phyloP scores from a whole-genome alignment of 108 stramenopile genomes.

The Heterococcus sp. region DNA sequence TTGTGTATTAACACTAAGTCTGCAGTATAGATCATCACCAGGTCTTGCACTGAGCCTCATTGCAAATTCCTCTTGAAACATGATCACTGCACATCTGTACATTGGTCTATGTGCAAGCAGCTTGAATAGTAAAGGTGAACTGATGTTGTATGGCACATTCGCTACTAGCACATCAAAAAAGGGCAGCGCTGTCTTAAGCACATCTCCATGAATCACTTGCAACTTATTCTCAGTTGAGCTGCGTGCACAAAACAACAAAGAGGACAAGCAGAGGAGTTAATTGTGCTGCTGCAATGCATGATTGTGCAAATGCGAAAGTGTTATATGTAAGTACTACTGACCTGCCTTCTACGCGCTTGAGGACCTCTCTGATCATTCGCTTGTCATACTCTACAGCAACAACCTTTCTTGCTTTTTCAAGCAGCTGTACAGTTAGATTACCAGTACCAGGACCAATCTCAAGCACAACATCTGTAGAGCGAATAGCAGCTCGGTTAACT shows the following conservation, averaged over 20 bases:
- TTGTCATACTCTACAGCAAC: conserved; percentile 93
- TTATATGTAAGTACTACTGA: conserved; percentile 62
- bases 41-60: conserved; percentile 55
- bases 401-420: conserved; percentile 80
- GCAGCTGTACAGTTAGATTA: conserved; percentile 93
- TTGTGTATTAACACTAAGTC: conserved; percentile 95
- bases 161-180: conserved; percentile 97
- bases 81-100: conserved; percentile 97
- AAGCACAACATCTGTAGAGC: conserved; percentile 77
- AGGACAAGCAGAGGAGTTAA: not conserved
- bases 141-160: conserved; percentile 90
- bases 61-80: conserved; percentile 67
- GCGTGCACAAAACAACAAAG: not conserved
- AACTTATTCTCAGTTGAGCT: conserved; percentile 65
- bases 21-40: conserved; percentile 90
- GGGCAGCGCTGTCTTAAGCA: conserved; percentile 87
- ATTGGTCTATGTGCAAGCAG: conserved; percentile 85
- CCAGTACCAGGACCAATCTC: conserved; percentile 93
- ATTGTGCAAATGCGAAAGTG: conserved; percentile 86
- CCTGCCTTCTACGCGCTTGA: conserved; percentile 93
- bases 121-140: conserved; percentile 87
- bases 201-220: conserved; percentile 90
- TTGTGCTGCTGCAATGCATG: conserved; percentile 73
- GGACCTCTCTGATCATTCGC: conserved; percentile 94
- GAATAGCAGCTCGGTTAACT: conserved; percentile 81